Conservation (phyloP, 108 stramenopile genomes). For the Hondaea fermentalgiana region DNA sequence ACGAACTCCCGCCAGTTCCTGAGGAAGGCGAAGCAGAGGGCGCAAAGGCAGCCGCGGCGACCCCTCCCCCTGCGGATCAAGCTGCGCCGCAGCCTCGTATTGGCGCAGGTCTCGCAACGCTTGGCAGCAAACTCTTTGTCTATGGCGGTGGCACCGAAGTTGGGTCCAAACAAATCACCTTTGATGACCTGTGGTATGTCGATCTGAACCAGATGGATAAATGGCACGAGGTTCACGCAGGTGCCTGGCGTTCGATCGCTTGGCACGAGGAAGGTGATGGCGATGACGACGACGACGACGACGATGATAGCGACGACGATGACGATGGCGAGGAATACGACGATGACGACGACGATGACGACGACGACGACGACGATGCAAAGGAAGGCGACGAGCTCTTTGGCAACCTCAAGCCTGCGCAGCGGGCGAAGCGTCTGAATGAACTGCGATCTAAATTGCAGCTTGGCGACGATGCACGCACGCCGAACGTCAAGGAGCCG, state of each 20-base stretch:
- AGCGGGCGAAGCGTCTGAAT: neutral
- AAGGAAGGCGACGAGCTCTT: neutral
- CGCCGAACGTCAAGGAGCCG: neutral
- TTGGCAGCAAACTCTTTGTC: neutral
- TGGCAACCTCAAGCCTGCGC: neutral
- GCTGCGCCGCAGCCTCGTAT: constrained; percentile 9
- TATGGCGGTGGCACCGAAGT: neutral
- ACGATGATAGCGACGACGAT: neutral
- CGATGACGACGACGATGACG: neutral
- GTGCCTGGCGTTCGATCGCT: neutral
- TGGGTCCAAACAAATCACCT: neutral
- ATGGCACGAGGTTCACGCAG: neutral
- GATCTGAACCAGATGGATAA: constrained; percentile 14
- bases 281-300: neutral
- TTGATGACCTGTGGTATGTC: constrained; percentile 2
- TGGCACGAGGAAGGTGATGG: neutral
- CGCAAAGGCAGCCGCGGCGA: neutral
- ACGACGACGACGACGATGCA: neutral
- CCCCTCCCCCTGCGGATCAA: neutral
- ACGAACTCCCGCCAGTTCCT: no score
- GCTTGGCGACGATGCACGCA: neutral
- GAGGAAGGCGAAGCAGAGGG: neutral
- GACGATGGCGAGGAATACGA: neutral
- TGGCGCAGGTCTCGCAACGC: neutral
- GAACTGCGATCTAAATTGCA: neutral